Evolutionary conservation across 257 asterid genomes (phyloP), one percentile per base, ranked within the genome.

Genomic region (Jacaranda copaia): DNA sequence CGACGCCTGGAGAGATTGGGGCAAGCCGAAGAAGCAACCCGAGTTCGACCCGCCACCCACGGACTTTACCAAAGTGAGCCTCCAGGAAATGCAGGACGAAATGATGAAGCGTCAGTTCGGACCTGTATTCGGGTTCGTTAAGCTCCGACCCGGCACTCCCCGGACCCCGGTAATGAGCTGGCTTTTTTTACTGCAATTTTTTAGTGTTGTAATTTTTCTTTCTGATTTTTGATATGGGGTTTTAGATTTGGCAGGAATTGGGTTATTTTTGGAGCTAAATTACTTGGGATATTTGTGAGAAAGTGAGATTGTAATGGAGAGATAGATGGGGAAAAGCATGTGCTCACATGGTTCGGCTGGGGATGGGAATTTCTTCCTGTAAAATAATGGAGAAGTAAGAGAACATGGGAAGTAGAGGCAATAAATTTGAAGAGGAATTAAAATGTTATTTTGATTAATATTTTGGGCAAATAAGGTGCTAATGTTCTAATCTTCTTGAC

Each of bases 121-220:
- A 11, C 97, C 97, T n/a, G 90, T 88, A 68, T 90, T 93, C 71
- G 99, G 99, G 5, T 96, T 96, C 77, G 96, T 84, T 16, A 96
- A 96, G 88, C 98, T 96, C 87, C 96, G 89, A 40, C 88, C 89
- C 18, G 97, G 97, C 1, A 66, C 81, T 66, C 87, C 77, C 51
- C 92, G 98, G 57, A 89, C 87, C 79, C 82, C 85, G 85, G 98
- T 95, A 85, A 53, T 39, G 43, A 63, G 4, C 77, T 61, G 11
- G 25, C 46, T 72, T 25, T 25, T 25, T 25, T 58, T 52, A 57
- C 36, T 61, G 74, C 62, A 11, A 0, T 48, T 20, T 61, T 38
- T 20, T 77, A 14, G 25, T 71, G 48, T 42, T 61, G 32, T 43
- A 5, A 13, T 39, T 45, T 3, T 32, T 68, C 36, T 19, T 76